Evolutionary conservation across 2,329 filamentous ascomycete genomes (phyloP), one percentile per base, ranked within the genome.

Genomic region (Sporothrix luriei): DNA sequence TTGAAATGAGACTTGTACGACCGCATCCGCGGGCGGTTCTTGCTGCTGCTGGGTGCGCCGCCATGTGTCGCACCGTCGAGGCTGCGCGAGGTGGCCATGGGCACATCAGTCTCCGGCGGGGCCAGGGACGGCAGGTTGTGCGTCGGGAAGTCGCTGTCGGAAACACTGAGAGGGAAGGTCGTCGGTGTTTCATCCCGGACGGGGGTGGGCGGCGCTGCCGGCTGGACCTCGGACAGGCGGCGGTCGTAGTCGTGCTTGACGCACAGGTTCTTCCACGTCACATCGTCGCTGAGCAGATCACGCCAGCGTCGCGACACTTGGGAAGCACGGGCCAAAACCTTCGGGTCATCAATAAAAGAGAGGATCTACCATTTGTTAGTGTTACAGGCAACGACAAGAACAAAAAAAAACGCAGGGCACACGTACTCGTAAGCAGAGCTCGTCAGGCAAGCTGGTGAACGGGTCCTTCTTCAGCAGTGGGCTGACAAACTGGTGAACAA

Each of bases 1-100:
- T 98, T 98, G 83, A 99, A 99, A 79, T 98, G 94, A 5, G 92
- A 96, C 76, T 96, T 93, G 81, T 98, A 97, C 1, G 93, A 94
- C 74, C 90, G 89, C 38, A 92, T 84, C 74, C 90, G 90, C 79
- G 88, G 81, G 81, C 89, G 78, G 76, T 80, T 74, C 38, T 21
- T 54, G 29, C 75, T 16, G 29, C 75, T n/a, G 66, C 55, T 68
- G 79, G 76, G 72, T 73, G 77, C 67, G 71, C 72, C 21, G 38
- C 57, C 49, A 2, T 29, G 29, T 2, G 66, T 14, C 5, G 38
- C 52, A 13, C 24, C 85, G 70, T 90, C 88, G 29, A 89, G 83
- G 74, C 84, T 89, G 69, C 84, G 84, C 73, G 85, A 78, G 73
- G 78, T 76, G 16, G 78, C 76, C 71, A 78, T 73, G 55, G 81